A percentile compares a stretch with the other conserved stretches of the same genome.
phyloP scores from a whole-genome alignment of 2,329 filamentous ascomycete genomes.

The Penicillium sp. region DNA sequence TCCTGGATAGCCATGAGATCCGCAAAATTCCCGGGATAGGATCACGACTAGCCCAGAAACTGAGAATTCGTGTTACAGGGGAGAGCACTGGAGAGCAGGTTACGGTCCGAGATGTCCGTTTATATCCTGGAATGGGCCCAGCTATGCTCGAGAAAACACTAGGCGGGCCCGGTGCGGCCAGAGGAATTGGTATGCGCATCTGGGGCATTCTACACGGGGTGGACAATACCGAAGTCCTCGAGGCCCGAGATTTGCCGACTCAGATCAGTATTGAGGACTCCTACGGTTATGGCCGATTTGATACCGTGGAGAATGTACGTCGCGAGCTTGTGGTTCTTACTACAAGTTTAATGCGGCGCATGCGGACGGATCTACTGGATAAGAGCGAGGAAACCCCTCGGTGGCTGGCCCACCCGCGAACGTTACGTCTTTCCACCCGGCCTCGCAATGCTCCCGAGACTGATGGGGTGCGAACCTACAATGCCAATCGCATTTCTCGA shows the following conservation, averaged over 20 bases:
- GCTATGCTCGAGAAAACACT: constrained; percentile 68
- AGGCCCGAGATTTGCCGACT: constrained; percentile 69
- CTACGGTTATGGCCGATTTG: constrained; percentile 70
- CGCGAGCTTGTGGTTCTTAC: constrained; percentile 70
- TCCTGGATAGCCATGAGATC: constrained; percentile 75
- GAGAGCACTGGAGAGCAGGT: constrained; percentile 51
- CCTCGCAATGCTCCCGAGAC: constrained; percentile 56
- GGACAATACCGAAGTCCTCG: constrained; percentile 72
- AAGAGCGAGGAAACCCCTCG: constrained; percentile 45
- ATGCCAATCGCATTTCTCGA: constrained; percentile 70
- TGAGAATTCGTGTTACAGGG: constrained; percentile 62
- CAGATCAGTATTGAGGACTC: constrained; percentile 97
- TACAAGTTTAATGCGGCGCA: constrained; percentile 70
- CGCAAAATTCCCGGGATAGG: constrained; percentile 85
- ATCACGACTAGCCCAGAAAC: constrained; percentile 69
- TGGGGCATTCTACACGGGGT: constrained; percentile 82
- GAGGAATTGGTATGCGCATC: constrained; percentile 68
- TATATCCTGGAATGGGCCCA: constrained; percentile 62
- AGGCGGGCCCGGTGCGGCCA: constrained; percentile 66
- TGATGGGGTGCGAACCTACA: constrained; percentile 57
- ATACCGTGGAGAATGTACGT: constrained; percentile 62
- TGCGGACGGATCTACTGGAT: constrained; percentile 73
- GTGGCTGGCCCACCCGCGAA: constrained; percentile 82
- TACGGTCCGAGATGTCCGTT: constrained; percentile 66
- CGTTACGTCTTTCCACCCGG: constrained; percentile 76